Percentiles rank a stretch among this genome's conserved stretches.
phyloP scores from a whole-genome alignment of 352 stramenopile species.

The Phytophthora kernoviae region DNA sequence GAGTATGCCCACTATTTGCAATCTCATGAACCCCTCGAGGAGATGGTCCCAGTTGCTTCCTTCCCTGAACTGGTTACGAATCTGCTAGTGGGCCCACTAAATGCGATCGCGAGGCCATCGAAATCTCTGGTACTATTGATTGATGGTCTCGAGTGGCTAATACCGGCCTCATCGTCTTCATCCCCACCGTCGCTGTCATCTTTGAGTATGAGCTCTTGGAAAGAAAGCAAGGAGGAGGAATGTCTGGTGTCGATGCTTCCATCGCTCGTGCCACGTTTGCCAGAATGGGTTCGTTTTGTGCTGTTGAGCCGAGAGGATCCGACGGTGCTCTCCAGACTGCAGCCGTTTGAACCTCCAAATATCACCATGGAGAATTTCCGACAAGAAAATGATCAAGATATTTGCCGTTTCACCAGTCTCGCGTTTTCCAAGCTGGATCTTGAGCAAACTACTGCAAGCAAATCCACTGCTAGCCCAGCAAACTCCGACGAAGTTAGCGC shows the following conservation, averaged over 20 bases:
- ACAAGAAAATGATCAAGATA: conserved; percentile 58
- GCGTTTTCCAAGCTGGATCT: conserved; percentile 31
- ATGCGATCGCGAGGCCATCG: conserved; percentile 59
- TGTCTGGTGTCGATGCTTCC: conserved; percentile 68
- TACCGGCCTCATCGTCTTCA: conserved; percentile 21
- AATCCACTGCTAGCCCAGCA: neutral
- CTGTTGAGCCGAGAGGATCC: conserved; percentile 69
- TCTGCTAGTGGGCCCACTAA: conserved; percentile 66
- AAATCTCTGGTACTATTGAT: conserved; percentile 65
- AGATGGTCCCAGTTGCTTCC: conserved; percentile 76
- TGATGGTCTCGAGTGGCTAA: conserved; percentile 67
- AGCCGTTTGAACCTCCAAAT: conserved; percentile 47
- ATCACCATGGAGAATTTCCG: conserved; percentile 52
- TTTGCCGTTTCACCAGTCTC: conserved; percentile 26
- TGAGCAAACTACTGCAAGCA: conserved; percentile 7
- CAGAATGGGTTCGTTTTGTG: conserved; percentile 71
- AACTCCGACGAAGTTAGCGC: conserved; percentile 20
- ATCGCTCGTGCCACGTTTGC: conserved; percentile 52
- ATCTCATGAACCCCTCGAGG: conserved; percentile 69
- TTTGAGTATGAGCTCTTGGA: conserved; percentile 16
- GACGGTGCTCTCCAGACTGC: conserved; percentile 60
- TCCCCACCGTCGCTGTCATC: conserved; percentile 14
- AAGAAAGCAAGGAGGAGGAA: conserved; percentile 38
- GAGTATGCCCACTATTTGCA: conserved; percentile 74
- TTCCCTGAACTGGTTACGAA: conserved; percentile 57